phyloP scores from a whole-genome alignment of 2,329 filamentous ascomycete genomes.

The Penicillium sp. region DNA sequence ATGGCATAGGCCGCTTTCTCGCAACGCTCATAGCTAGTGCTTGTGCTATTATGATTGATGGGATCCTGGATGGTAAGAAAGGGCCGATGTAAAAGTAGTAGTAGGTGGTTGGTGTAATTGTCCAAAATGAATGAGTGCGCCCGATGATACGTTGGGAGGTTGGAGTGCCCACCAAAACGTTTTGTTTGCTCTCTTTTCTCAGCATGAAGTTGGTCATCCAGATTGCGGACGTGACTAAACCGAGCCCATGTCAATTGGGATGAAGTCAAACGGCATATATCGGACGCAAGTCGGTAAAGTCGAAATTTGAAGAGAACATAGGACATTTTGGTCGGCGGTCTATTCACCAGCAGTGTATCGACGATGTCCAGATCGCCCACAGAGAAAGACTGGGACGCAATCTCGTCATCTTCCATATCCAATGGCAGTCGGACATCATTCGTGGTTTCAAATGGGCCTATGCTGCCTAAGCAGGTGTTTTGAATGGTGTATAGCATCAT shows the following conservation, averaged over 20 bases:
- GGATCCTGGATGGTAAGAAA: not conserved
- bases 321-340: not conserved
- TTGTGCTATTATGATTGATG: not conserved
- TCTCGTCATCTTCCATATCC: not conserved
- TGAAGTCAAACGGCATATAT: not conserved
- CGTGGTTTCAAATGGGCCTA: not conserved
- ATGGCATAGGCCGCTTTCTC: not conserved
- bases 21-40: not conserved
- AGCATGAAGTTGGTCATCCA: not conserved
- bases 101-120: not conserved
- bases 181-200: not conserved
- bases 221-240: too few relatives aligned
- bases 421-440: not conserved
- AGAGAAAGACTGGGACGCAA: not conserved
- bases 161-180: not conserved
- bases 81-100: not conserved
- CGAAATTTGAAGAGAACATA: not conserved
- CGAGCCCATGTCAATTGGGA: too few relatives aligned
- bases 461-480: not conserved
- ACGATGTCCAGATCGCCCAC: not conserved
- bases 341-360: not conserved
- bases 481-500: not conserved
- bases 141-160: not conserved
- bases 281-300: not conserved
- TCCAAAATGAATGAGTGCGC: not conserved